Percentiles rank a stretch among this genome's conserved stretches.
These are phyloP conservation scores for Solanum ossicruentum DNA, from an alignment of 257 asterid species.

Conservation along the genomic window DNA sequence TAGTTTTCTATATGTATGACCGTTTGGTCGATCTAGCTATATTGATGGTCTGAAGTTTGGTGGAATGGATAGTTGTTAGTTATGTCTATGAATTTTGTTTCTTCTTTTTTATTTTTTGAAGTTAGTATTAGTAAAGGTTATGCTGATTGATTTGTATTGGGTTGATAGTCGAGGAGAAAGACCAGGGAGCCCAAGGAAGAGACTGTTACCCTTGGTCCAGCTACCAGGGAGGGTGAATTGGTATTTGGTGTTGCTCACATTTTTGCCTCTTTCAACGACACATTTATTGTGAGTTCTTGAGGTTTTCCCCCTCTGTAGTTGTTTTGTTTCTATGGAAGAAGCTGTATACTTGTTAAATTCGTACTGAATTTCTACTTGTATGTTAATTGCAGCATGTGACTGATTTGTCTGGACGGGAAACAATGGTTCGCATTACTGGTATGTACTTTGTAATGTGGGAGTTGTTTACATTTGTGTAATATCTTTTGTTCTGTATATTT, in stretches of 20 bases:
- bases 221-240: conserved; percentile 59
- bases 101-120: not conserved
- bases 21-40: not conserved
- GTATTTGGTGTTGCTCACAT: conserved; percentile 90
- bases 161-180: conserved; percentile 59
- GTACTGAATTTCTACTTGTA: not conserved
- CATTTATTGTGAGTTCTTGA: conserved; percentile 50
- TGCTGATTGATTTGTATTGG: not conserved
- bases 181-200: conserved; percentile 82
- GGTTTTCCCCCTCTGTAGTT: not conserved
- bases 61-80: not conserved
- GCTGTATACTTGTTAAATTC: not conserved
- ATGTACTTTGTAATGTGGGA: not conserved
- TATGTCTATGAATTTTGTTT: not conserved
- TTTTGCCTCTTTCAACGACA: conserved; percentile 85
- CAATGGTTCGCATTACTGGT: conserved; percentile 91
- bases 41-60: not conserved
- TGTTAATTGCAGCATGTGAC: conserved; percentile 65
- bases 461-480: not conserved
- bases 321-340: not conserved
- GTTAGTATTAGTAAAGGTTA: not conserved
- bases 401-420: conserved; percentile 84
- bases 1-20: not conserved
- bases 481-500: not conserved
- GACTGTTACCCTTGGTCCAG: conserved; percentile 69